Evolutionary conservation across 495 filamentous ascomycete genomes (phyloP), one percentile per base, ranked within the genome.

Genomic region (Cladorrhinum samala): DNA sequence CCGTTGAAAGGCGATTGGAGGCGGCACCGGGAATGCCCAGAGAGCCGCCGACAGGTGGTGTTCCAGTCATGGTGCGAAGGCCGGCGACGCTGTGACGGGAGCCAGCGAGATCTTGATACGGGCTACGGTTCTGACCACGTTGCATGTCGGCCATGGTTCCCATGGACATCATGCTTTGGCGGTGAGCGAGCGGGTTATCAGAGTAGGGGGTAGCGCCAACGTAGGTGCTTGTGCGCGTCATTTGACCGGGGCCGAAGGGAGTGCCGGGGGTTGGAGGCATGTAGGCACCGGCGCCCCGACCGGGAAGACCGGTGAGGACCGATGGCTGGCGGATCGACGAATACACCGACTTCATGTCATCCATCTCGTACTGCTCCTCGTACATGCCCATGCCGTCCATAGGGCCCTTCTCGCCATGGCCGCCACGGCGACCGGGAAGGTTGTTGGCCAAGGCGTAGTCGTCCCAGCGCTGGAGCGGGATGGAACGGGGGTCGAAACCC

Each of bases 341-440:
- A 71, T 97, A 96, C 50, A 94, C 82, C 1, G 89, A 95, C 62
- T 92, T 91, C 79, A 96, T 93, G 61, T 98, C 93, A 63, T 98
- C 93, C 86, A 97, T 90, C 68, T 97, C 93, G 72, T 89, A 89
- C 16, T 72, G 83, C 57, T 89, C 85, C 20, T 83, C 78, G 60
- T 88, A 90, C 25, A 72, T 70, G 30, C 72, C 74, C 33, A 70
- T 66, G 23, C 68, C 74, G 27, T 65, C 65, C 19, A 55, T 39
- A 33, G 38, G 55, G 49, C 68, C 66, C 75, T 94, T 94, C 73
- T 95, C 91, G 36, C 72, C 64, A 44, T 77, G 73, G 40, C 72
- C 69, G 53, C 91, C 90, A 44, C 93, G 89, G 46, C 94, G 88
- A 36, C 93, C 93, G 47, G 93, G 94, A 1, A 98, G 84, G 55